These are phyloP conservation scores for Mortierella claussenii DNA, from an alignment of 192 early-diverging fungal species.

Conservation along the genomic window DNA sequence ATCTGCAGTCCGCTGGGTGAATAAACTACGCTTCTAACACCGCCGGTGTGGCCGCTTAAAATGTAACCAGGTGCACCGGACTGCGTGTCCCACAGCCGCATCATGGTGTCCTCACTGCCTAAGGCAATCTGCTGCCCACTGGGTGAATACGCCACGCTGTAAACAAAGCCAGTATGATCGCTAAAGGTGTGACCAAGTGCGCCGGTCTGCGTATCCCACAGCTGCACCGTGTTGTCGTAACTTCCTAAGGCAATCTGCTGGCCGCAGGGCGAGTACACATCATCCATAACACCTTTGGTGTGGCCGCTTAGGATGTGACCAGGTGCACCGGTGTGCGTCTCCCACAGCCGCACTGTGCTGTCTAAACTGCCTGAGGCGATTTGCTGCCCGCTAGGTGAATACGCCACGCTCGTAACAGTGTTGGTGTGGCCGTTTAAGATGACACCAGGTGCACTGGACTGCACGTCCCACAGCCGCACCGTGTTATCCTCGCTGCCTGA, in stretches of 20 bases:
- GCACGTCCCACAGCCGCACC: not conserved
- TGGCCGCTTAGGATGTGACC: not conserved
- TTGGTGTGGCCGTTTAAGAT: not conserved
- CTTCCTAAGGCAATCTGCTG: not conserved
- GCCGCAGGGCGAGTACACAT: not conserved
- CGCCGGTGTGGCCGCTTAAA: no score
- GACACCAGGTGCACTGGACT: not conserved
- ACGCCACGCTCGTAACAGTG: not conserved
- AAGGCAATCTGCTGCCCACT: slow-evolving; percentile 5
- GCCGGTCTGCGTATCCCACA: slow-evolving; percentile 9
- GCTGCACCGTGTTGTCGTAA: not conserved
- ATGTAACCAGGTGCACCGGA: not conserved
- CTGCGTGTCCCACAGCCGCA: slow-evolving; percentile 1
- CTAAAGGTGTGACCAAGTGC: no score
- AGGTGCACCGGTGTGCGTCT: not conserved
- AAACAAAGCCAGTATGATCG: not conserved
- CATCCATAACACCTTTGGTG: not conserved
- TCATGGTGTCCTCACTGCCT: slow-evolving; percentile 1
- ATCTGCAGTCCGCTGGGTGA: not conserved
- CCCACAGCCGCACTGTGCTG: slow-evolving; percentile 3
- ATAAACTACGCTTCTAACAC: not conserved
- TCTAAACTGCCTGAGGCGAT: not conserved
- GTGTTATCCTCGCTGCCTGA: not conserved
- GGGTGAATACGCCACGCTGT: not conserved
- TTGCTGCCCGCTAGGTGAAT: not conserved